Evolutionary conservation across 2,329 filamentous ascomycete species (phyloP), one percentile per base, ranked within the genome.

Genomic region (Cytospora piceae): DNA sequence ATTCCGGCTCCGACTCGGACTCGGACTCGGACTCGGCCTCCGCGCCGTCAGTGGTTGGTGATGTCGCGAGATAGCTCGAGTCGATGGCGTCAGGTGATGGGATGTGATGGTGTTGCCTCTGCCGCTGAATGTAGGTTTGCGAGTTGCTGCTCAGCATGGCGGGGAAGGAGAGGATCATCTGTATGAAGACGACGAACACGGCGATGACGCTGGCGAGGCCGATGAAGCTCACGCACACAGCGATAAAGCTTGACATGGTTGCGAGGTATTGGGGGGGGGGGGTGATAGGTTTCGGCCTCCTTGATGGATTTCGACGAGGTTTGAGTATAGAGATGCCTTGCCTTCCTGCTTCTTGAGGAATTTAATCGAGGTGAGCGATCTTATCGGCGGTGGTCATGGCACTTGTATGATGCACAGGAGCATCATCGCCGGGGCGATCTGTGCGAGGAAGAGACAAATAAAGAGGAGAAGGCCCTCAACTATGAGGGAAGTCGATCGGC

Each of bases 121-220:
- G 66, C 63, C 66, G 66, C 51, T 66, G 63, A 31, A 68, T 60
- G 51, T 68, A 68, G 32, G 63, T 32, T 24, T 68, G 66, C 17
- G 66, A 66, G 59, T 68, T 68, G 63, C 66, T 68, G 42, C 58
- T 66, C 55, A 68, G 29, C 66, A 68, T 68, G 42, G 58, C 63
- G 1, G 66, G 66, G 52, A 68, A 68, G 27, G 66, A 66, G 24
- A 68, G 55, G 51, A 66, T 51, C 63, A 68, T 65, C 52, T 68
- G 63, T 39, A 66, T 32, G 59, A 68, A 66, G 56, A 68, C 58
- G 39, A 32, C 66, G 49, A 59, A 56, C 32, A 58, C 66, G 66
- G 66, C 56, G 34, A 66, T 9, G 39, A 59, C 54, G 29, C 46
- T 55, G n/a, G 52, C 46, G 27, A 68, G 52, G n/a, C 66, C 66